phyloP scores from a whole-genome alignment of 139 green algal genomes.

The Gonium pectorale region DNA sequence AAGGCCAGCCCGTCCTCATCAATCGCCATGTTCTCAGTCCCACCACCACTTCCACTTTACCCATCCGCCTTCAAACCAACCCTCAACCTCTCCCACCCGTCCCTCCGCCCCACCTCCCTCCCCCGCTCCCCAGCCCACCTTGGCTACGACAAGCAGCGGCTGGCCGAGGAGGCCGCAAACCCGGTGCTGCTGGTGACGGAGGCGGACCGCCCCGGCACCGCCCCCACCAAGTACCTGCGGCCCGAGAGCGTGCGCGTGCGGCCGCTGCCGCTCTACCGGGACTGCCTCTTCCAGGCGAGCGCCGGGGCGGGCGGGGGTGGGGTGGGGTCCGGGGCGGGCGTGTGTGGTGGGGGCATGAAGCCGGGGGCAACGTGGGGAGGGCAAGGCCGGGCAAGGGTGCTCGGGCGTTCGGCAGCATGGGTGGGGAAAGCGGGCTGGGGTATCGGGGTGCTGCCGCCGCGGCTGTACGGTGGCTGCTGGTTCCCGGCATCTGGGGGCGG shows the following conservation, averaged over 20 bases:
- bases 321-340: neutral
- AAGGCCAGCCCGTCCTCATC: no score
- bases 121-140: slow-evolving; percentile 7
- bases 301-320: neutral
- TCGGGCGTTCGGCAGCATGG: no score
- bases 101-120: neutral
- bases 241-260: slow-evolving; percentile 52
- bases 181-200: slow-evolving; percentile 56
- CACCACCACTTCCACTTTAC: neutral
- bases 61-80: no score
- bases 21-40: no score
- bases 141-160: slow-evolving; percentile 59
- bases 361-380: no score
- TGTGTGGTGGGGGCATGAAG: neutral
- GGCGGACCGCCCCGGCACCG: slow-evolving; percentile 17
- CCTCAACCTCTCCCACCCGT: neutral
- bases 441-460: no score
- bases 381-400: no score
- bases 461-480: no score
- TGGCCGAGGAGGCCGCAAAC: slow-evolving; percentile 64
- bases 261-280: slow-evolving; percentile 59
- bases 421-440: no score
- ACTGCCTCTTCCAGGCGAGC: slow-evolving; percentile 20
- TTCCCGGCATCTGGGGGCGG: no score
- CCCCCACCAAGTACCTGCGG: slow-evolving; percentile 27